Evolutionary conservation across 257 asterid genomes (phyloP).

Genomic region (Petrea volubilis): DNA sequence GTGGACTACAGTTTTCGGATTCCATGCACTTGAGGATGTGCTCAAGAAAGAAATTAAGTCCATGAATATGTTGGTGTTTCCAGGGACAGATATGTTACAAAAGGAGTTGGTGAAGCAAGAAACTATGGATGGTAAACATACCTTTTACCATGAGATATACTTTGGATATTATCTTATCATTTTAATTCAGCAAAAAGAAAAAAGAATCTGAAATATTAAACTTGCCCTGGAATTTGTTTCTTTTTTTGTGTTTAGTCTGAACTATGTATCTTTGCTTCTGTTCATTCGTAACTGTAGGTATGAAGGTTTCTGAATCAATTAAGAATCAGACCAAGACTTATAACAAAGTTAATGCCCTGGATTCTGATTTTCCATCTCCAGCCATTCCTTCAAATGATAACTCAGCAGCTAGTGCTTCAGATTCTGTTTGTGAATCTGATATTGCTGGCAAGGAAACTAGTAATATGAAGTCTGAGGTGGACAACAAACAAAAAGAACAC

Average conservation of each 20-base stretch:
- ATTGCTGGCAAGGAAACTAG: background rate
- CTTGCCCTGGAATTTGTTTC: background rate
- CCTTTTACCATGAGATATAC: background rate
- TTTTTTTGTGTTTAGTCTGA: background rate
- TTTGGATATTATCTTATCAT: background rate
- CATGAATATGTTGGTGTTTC: constrained; percentile 84
- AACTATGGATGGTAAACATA: constrained; percentile 44
- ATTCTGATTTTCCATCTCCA: constrained; percentile 21
- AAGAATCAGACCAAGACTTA: constrained; percentile 23
- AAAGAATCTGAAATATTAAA: background rate
- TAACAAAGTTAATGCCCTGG: constrained; percentile 25
- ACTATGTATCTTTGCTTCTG: constrained; percentile 15
- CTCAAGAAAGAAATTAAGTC: constrained; percentile 65
- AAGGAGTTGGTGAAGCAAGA: constrained; percentile 55
- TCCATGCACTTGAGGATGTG: constrained; percentile 58
- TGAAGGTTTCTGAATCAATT: constrained; percentile 27
- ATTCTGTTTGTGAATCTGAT: constrained; percentile 25
- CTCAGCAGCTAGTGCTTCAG: constrained; percentile 22
- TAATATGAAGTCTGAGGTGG: constrained; percentile 1
- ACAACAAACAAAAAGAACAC: constrained; percentile 10
- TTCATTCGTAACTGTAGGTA: constrained; percentile 31
- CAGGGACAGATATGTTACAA: constrained; percentile 91
- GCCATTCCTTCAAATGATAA: constrained; percentile 9
- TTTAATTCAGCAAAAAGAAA: background rate
- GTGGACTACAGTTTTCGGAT: constrained; percentile 76